Evolutionary conservation across 2,329 filamentous ascomycete species (phyloP).

Genomic region (Cladobotryum mycophilum): DNA sequence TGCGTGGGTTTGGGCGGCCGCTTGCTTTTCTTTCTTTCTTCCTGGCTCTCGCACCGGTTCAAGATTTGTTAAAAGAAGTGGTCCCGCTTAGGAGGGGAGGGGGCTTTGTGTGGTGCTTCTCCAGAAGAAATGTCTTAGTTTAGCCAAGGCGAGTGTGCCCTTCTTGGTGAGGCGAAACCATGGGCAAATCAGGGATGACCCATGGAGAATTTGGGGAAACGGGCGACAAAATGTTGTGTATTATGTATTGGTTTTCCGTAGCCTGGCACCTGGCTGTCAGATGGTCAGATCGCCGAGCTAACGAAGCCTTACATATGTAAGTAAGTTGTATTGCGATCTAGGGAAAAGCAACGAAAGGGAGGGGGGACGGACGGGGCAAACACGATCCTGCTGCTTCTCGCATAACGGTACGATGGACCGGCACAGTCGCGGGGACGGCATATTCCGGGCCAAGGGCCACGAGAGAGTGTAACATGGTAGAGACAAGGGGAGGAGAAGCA

Average conservation of each 20-base stretch:
- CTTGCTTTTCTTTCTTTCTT: not conserved
- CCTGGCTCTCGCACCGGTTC: not conserved
- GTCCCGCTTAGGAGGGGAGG: not conserved
- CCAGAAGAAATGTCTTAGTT: conserved; percentile 8
- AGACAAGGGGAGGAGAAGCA: too few relatives aligned
- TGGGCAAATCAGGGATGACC: conserved; percentile 6
- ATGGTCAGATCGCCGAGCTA: not conserved
- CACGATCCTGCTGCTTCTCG: too few relatives aligned
- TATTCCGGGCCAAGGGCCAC: not conserved
- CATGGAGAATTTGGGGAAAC: conserved; percentile 4
- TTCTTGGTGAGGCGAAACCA: too few relatives aligned
- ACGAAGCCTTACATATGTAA: too few relatives aligned
- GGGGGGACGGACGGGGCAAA: not conserved
- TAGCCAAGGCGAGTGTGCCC: not conserved
- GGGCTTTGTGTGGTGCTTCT: conserved; percentile 6
- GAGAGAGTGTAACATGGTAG: too few relatives aligned
- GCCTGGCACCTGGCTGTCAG: not conserved
- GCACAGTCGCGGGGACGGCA: not conserved
- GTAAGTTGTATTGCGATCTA: conserved; percentile 3
- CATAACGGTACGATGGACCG: too few relatives aligned
- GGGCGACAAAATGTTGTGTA: not conserved
- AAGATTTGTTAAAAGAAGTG: not conserved
- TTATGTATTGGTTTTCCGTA: not conserved
- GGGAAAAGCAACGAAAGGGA: not conserved
- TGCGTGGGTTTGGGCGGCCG: conserved; percentile 7